Conservation (phyloP, 192 early-diverging fungal genomes). For the Fimicolochytrium jonesii region DNA sequence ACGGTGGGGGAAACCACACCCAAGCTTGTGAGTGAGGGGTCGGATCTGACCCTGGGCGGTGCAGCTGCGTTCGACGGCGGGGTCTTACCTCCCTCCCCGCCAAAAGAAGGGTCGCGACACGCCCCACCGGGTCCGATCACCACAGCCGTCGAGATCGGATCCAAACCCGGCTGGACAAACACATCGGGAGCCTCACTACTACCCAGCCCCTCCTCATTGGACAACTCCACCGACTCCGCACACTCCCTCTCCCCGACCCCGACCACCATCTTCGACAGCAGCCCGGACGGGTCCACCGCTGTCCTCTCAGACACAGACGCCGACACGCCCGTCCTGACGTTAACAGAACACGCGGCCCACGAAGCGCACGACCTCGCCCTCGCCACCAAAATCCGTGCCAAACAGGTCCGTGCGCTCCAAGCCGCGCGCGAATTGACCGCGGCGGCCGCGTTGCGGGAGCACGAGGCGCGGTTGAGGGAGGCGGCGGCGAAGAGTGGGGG, state of each 20-base stretch:
- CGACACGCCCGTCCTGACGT: neutral
- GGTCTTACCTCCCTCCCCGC: too few species aligned
- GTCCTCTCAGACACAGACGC: neutral
- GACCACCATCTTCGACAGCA: neutral
- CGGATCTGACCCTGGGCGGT: neutral
- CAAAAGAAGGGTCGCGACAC: too few species aligned
- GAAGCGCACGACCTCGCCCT: neutral
- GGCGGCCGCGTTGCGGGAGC: too few species aligned
- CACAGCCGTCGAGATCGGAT: too few species aligned
- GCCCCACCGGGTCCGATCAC: too few species aligned
- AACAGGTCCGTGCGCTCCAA: neutral
- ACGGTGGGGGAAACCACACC: neutral
- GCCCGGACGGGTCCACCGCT: neutral
- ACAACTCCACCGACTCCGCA: neutral
- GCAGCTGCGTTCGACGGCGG: too few species aligned
- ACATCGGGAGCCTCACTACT: too few species aligned
- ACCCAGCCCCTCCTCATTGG: too few species aligned
- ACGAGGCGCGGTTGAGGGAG: too few species aligned
- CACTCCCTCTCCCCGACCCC: neutral
- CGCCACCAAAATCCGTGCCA: neutral
- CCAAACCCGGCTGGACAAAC: too few species aligned
- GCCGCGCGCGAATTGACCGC: too few species aligned
- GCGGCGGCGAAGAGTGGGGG: too few species aligned
- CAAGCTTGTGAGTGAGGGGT: neutral
- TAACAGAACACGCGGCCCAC: neutral